Evolutionary conservation across 768 basidiomycete species (phyloP).

Genomic region (Boletus reticuloceps): DNA sequence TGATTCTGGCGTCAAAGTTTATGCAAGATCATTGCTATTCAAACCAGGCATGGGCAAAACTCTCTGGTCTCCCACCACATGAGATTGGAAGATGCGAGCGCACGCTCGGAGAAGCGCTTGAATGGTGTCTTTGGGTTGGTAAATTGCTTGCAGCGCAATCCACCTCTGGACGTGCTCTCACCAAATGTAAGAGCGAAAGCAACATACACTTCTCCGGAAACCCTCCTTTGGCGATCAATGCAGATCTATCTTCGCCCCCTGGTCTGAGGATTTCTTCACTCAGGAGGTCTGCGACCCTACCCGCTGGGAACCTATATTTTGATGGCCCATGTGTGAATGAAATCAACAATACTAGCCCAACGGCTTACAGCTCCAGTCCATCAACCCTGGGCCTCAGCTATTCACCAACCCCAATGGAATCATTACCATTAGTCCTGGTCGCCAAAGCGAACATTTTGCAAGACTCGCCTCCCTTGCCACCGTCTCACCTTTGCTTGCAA

Average conservation of each 20-base stretch:
- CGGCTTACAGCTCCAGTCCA: slow-evolving; percentile 18
- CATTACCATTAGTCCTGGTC: too few relatives aligned
- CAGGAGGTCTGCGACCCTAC: slow-evolving; percentile 43
- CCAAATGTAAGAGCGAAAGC: slow-evolving; percentile 52
- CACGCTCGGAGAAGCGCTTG: slow-evolving; percentile 79
- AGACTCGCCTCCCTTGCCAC: too few relatives aligned
- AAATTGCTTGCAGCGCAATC: slow-evolving; percentile 48
- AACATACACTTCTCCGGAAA: slow-evolving; percentile 23
- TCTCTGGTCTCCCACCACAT: slow-evolving; percentile 80
- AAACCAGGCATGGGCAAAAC: slow-evolving; percentile 93
- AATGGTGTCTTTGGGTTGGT: slow-evolving; percentile 93
- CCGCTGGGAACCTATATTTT: slow-evolving; percentile 31
- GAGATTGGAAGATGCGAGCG: slow-evolving; percentile 91
- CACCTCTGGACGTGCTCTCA: slow-evolving; percentile 37
- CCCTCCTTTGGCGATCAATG: background rate
- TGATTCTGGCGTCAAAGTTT: slow-evolving; percentile 91
- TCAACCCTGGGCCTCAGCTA: too few relatives aligned
- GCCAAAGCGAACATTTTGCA: too few relatives aligned
- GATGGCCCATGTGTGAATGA: slow-evolving; percentile 10
- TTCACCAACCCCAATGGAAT: too few relatives aligned
- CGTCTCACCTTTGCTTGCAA: too few relatives aligned
- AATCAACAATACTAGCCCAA: slow-evolving; percentile 25
- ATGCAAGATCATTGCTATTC: slow-evolving; percentile 93
- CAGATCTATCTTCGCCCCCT: slow-evolving; percentile 5
- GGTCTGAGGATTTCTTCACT: slow-evolving; percentile 26